Evolutionary conservation across 2,329 filamentous ascomycete species (phyloP).

Genomic region (Penicillium nordicum): DNA sequence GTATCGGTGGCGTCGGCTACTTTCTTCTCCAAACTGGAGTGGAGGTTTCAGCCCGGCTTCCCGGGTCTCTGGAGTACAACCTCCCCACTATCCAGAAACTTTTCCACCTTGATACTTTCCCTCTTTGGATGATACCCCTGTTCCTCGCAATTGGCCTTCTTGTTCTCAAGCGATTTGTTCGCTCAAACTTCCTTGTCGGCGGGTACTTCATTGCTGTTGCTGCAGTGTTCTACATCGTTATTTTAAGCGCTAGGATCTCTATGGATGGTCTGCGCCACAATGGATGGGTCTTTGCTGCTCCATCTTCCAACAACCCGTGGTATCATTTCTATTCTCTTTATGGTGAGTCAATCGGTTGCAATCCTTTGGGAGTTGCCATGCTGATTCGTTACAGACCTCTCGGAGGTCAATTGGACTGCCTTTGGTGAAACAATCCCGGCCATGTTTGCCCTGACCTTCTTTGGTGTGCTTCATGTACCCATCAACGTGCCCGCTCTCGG

Average conservation of each 20-base stretch:
- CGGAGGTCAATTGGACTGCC: constrained; percentile 76
- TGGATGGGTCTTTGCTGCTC: constrained; percentile 91
- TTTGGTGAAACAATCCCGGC: constrained; percentile 82
- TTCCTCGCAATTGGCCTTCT: constrained; percentile 72
- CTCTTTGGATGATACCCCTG: constrained; percentile 80
- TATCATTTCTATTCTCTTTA: constrained; percentile 98
- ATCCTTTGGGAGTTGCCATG: background rate
- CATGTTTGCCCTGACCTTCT: constrained; percentile 96
- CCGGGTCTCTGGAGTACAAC: constrained; percentile 80
- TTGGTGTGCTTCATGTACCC: constrained; percentile 92
- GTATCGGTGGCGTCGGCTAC: constrained; percentile 94
- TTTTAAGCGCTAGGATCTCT: constrained; percentile 57
- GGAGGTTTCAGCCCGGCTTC: constrained; percentile 85
- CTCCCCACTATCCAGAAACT: constrained; percentile 72
- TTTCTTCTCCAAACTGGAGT: constrained; percentile 89
- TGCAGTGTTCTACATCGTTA: constrained; percentile 53
- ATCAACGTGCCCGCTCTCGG: constrained; percentile 96
- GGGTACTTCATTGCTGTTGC: constrained; percentile 79
- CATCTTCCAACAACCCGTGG: constrained; percentile 82
- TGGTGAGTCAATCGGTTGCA: constrained; percentile 52
- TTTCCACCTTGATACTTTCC: constrained; percentile 67
- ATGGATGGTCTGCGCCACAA: constrained; percentile 63
- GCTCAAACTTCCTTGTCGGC: constrained; percentile 81
- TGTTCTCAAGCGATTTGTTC: constrained; percentile 69
- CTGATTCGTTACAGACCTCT: constrained; percentile 59